Base-by-base conservation (phyloP, 495 filamentous ascomycete species). In the Podospora australis region DNA sequence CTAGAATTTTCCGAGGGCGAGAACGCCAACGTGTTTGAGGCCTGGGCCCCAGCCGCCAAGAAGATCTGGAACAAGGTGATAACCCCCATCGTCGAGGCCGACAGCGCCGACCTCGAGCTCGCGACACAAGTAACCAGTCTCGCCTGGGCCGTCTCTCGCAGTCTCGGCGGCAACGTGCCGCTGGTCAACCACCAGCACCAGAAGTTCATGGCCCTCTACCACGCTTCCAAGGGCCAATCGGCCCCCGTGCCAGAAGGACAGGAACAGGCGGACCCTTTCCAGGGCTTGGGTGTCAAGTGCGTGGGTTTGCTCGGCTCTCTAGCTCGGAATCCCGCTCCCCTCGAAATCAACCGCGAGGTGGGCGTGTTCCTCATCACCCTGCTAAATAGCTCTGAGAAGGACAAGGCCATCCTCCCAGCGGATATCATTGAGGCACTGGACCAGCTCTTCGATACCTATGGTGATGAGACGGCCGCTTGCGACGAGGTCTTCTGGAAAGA, bases 401-500 rank as follows among this genome's bases (percentile, higher is more conserved):
- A 17, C 23, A 52, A 34, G 16, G 68, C 17, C 19, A 23, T 36
- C 28, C 62, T 74, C 1, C 56, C 72, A 4, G 76, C 72, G 5
- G 74, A 80, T 26, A 55, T 66, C 3, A 66, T 82, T 16, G 79
- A 82, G 59, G 73, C 75, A 10, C 59, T 83, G 29, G 77, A 83
- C 59, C 74, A 80, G 55, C 47, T 83, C 17, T 79, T 79, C 51
- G 80, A 82, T 40, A 73, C 82, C 26, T 83, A 83, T 53, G 74
- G 74, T 6, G 80, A 83, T 46, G 73, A 75, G 47, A 66, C 66
- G 13, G 71, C 63, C 45, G 58, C 65, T 24, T 78, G 72, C 50
- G 80, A 83, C 50, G 73, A 78, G 29, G 76, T 83, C 3, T 83
- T 83, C 55, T 79, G 77, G 71, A 74, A 71, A 43, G 66, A 77